Conservation (phyloP, 2,329 filamentous ascomycete genomes). For the Penicillium sp. region DNA sequence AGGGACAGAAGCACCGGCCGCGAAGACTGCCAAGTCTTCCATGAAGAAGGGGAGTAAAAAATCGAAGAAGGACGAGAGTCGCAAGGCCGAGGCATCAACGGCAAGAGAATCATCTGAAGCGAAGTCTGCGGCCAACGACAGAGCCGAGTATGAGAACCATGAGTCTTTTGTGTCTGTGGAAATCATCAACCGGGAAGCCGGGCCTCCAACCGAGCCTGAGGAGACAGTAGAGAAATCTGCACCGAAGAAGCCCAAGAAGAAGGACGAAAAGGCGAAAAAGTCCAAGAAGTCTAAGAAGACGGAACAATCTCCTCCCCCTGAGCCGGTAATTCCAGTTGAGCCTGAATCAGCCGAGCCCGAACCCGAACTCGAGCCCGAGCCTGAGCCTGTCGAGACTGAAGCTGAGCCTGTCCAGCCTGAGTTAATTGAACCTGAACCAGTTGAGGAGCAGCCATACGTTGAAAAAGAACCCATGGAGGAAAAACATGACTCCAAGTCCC, state of each 20-base stretch:
- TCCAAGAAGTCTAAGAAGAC: constrained; percentile 33
- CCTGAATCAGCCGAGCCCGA: too few relatives aligned
- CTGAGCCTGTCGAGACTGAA: constrained; percentile 9
- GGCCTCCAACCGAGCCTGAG: constrained; percentile 30
- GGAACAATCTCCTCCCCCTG: constrained; percentile 13
- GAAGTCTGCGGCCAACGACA: constrained; percentile 1
- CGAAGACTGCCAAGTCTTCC: constrained; percentile 18
- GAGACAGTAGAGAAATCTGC: constrained; percentile 15
- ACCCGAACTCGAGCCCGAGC: too few relatives aligned
- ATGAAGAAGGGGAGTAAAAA: constrained; percentile 26
- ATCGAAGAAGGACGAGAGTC: constrained; percentile 19
- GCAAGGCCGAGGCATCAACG: constrained; percentile 6
- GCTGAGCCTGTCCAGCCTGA: constrained; percentile 1
- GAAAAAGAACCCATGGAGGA: constrained; percentile 6
- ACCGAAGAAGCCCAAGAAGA: constrained; percentile 28
- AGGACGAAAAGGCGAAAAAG: constrained; percentile 27
- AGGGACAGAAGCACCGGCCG: constrained; percentile 15
- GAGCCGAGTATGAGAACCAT: constrained; percentile 19
- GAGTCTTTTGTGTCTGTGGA: constrained; percentile 33
- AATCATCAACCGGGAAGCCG: constrained; percentile 30
- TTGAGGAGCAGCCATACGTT: not conserved
- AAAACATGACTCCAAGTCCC: constrained; percentile 7
- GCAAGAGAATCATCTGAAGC: constrained; percentile 6
- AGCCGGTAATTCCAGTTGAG: constrained; percentile 7
- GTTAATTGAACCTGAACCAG: too few relatives aligned